Conservation (phyloP, 2,329 filamentous ascomycete species). For the Paraphaeosphaeria sporulosa region DNA sequence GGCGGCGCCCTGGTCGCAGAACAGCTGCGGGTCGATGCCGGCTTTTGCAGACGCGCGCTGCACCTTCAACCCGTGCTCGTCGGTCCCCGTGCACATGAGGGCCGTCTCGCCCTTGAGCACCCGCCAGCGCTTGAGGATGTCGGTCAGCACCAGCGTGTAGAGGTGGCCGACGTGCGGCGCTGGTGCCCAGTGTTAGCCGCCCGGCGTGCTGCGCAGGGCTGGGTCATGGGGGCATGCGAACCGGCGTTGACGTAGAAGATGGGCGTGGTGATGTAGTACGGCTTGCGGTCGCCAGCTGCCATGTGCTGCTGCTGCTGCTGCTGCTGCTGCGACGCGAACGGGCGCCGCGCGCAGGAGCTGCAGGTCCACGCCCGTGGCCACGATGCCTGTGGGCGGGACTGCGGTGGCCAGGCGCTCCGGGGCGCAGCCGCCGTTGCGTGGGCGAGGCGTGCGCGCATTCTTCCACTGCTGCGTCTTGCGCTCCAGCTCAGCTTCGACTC, state of each 20-base stretch:
- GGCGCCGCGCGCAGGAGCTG: conserved; percentile 29
- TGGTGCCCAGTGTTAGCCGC: conserved; percentile 44
- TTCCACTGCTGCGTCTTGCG: conserved; percentile 27
- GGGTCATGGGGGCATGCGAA: conserved; percentile 52
- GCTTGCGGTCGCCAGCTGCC: conserved; percentile 64
- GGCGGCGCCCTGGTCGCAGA: conserved; percentile 84
- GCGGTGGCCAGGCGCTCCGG: conserved; percentile 25
- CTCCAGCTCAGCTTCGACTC: conserved; percentile 22
- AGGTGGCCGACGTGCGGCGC: conserved; percentile 95
- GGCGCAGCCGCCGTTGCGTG: conserved; percentile 27
- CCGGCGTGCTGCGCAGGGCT: no score
- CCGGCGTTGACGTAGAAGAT: conserved; percentile 99
- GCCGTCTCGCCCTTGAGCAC: conserved; percentile 74
- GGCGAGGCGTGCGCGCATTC: conserved; percentile 39
- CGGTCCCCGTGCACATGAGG: conserved; percentile 86
- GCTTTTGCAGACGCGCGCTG: conserved; percentile 82
- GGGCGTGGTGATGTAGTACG: conserved; percentile 93
- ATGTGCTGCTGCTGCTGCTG: no score
- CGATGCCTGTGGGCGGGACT: conserved; percentile 15
- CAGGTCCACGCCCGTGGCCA: conserved; percentile 30
- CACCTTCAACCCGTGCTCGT: conserved; percentile 97
- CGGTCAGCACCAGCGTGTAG: conserved; percentile 89
- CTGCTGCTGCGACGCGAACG: conserved; percentile 29
- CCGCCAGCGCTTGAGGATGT: conserved; percentile 93
- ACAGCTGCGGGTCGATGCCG: conserved; percentile 76